Base-by-base conservation (phyloP, 106 monocot species). In the Alisma plantagoaquatica region DNA sequence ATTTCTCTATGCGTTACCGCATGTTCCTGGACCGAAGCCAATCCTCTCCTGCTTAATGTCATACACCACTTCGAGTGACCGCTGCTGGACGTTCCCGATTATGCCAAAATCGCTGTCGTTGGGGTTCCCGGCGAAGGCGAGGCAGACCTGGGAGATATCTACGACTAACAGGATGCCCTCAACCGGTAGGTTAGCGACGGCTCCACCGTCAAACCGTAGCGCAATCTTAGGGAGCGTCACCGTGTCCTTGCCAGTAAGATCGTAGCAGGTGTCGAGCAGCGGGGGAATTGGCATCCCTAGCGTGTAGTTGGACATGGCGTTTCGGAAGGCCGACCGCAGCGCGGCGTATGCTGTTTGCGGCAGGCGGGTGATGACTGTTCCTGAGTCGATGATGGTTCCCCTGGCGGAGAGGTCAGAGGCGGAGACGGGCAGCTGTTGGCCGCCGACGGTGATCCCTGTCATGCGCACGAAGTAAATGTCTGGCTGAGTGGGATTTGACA, bases 351-450 rank as follows among this genome's bases (percentile, higher is more conserved):
- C 75, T 10, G 61, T 43, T 0, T 76, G 83, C 1, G 83, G 83
- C 29, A 83, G 43, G n/a, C 83, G 51, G 3, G 70, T 79, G 31
- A 90, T 77, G 22, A 83, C 76, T 5, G 83, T 83, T n/a, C 89
- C 89, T 2, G 89, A 84, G 48, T 90, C 90, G 46, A 90, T 56
- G 17, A 84, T 9, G 10, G 69, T 61, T 0, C 78, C 78, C 1
- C 61, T 57, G 0, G 8, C 51, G 3, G 33, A 22, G 70, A 85
- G 81, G 23, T 70, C 52, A 0, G 57, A 25, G 0, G 74, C 49
- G 0, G 69, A 14, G 22, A 85, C 31, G 10, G 18, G 3, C 0
- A 91, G 53, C 27, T 4, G 10, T 17, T 27, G 24, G 18, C 67
- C 67, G 28, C 49, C 58, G 25, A 68, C 58, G 27, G 33, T 68